A percentile compares a stretch with the other conserved stretches of the same genome.
These are phyloP conservation scores for Pezicula rhizophila DNA, from an alignment of 2,329 filamentous ascomycete species.

Conservation along the genomic window DNA sequence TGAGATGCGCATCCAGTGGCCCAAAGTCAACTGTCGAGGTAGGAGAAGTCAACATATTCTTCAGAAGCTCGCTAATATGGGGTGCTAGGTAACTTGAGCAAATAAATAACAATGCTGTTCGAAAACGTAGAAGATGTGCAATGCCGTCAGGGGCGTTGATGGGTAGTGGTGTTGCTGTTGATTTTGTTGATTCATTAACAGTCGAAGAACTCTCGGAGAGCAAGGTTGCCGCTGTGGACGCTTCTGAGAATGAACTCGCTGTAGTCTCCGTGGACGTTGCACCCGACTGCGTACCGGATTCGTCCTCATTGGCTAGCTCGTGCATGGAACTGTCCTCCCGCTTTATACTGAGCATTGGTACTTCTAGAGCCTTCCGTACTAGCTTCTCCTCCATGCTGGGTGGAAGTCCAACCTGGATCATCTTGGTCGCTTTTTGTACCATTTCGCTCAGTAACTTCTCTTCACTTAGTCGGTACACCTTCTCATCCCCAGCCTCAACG, in stretches of 20 bases:
- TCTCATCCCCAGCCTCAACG: conserved; percentile 76
- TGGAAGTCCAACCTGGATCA: conserved; percentile 63
- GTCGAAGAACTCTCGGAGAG: conserved; percentile 21
- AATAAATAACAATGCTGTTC: conserved; percentile 43
- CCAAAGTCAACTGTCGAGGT: conserved; percentile 53
- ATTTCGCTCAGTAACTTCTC: conserved; percentile 62
- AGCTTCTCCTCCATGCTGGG: conserved; percentile 81
- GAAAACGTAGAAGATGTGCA: conserved; percentile 38
- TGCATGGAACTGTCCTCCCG: conserved; percentile 41
- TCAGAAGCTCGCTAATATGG: conserved; percentile 31
- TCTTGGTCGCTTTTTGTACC: conserved; percentile 63
- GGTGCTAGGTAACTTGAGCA: conserved; percentile 41
- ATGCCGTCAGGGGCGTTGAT: conserved; percentile 30
- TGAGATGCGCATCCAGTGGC: conserved; percentile 65
- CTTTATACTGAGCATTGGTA: conserved; percentile 65
- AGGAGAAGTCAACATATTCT: conserved; percentile 30
- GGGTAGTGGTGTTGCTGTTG: conserved; percentile 16
- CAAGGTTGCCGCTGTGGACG: conserved; percentile 31
- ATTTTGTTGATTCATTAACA: conserved; percentile 4
- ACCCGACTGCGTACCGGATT: conserved; percentile 19
- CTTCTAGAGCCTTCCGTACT: conserved; percentile 67
- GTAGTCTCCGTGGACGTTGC: conserved; percentile 27
- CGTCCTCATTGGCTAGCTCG: conserved; percentile 21
- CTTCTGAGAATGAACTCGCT: conserved; percentile 30
- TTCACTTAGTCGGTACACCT: conserved; percentile 75